Conservation (phyloP, 352 stramenopile genomes). For the Phytophthora parvispora region DNA sequence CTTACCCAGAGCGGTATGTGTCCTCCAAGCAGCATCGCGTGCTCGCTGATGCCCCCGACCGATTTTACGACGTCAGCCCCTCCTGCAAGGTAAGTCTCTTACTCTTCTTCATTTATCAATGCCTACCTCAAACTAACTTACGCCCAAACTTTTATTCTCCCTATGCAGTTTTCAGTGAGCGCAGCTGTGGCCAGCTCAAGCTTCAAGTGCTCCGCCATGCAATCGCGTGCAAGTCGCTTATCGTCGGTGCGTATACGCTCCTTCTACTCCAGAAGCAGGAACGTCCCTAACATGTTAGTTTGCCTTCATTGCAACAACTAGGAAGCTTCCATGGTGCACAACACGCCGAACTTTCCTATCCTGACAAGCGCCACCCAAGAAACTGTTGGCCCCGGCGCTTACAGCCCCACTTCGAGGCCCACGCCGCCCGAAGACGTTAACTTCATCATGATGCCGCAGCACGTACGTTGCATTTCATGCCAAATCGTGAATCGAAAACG, state of each 20-base stretch:
- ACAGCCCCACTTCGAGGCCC: conserved; percentile 39
- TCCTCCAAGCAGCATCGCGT: conserved; percentile 72
- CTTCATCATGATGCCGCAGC: conserved; percentile 80
- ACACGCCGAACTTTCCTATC: conserved; percentile 75
- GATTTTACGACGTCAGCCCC: conserved; percentile 81
- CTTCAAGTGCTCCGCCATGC: conserved; percentile 75
- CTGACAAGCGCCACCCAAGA: conserved; percentile 61
- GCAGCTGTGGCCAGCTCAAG: conserved; percentile 72
- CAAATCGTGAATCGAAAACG: neutral
- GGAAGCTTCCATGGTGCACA: conserved; percentile 81
- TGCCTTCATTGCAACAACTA: conserved; percentile 4
- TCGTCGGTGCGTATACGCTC: conserved; percentile 59
- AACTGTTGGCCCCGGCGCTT: conserved; percentile 60
- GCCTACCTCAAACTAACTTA: no score
- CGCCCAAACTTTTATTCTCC: no score
- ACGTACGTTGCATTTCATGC: conserved; percentile 39
- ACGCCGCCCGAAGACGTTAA: conserved; percentile 56
- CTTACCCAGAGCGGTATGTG: conserved; percentile 65
- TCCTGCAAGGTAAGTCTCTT: conserved; percentile 58
- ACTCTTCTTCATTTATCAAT: no score
- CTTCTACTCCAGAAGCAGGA: neutral
- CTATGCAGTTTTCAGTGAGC: conserved; percentile 68
- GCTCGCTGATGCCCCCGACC: conserved; percentile 63
- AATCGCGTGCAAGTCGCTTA: conserved; percentile 59
- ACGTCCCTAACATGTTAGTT: neutral